Base-by-base conservation (phyloP, 768 basidiomycete genomes). In the Panellus pusillus region DNA sequence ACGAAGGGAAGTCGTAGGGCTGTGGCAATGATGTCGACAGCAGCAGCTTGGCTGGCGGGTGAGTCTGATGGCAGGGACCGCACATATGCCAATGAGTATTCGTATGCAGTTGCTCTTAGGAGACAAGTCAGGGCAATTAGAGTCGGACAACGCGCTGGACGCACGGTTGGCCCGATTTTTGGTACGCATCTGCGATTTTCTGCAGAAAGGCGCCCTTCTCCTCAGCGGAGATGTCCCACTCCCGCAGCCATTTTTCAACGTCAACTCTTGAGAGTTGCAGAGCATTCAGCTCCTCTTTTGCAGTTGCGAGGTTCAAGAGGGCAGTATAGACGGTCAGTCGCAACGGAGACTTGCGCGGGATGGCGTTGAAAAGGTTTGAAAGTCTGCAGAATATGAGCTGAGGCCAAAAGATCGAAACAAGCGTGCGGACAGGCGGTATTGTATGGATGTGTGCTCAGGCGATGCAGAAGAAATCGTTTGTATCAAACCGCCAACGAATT, bases 321-420 rank as follows among this genome's bases (percentile, higher is more conserved):
- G 80, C 71, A 17, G 71, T 77, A 62, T 86, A 89, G 18, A 91
- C 86, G 6, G 74, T 64, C 28, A 82, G 70, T 5, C 91, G 84
- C 51, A 88, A 72, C 14, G 82, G 67, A 3, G 90, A 92, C 43
- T 71, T 75, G 50, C 81, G 80, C 20, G 90, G 86, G 12, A 84
- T 70, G 11, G 86, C 78, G 63, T 93, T 92, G 79, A 91, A 92
- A 28, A 93, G 69, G 66, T 91, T 92, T 19, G 91, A 85, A 9
- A 93, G 72, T 63, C 91, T 93, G 59, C 9, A 52, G 36, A 40
- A 44, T 18, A 47, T 59, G 42, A 47, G 50, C 49, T 24, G 40
- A n/a, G 38, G 47, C 20, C 32, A 61, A 32, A 60, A 55, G 59
- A 53, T 41, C 50, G 11, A 37, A 45, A 47, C 32, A 14, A 20